Evolutionary conservation across 2,329 filamentous ascomycete genomes (phyloP).

Genomic region (Ophiostoma pallidulum): DNA sequence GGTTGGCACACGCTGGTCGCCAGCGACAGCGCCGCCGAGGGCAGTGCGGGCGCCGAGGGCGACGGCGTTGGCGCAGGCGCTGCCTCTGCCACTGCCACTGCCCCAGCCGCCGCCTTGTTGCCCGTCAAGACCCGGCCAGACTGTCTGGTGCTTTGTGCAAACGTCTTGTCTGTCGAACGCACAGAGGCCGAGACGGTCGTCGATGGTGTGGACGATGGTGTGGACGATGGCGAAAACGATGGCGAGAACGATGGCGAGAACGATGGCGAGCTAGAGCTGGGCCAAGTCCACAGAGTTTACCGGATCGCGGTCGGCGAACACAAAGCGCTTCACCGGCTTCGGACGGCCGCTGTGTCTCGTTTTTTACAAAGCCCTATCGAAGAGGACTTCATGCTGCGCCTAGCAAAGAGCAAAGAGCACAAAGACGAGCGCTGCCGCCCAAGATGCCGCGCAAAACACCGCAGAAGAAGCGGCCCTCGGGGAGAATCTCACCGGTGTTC

Average conservation of each 20-base stretch:
- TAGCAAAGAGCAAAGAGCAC: background rate
- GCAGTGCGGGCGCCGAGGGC: background rate
- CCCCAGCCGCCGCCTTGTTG: background rate
- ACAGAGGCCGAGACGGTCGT: background rate
- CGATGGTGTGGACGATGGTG: no score
- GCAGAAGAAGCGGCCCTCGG: conserved; percentile 3
- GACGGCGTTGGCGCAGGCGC: background rate
- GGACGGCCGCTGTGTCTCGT: background rate
- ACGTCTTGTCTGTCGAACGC: conserved; percentile 1
- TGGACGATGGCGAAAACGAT: no score
- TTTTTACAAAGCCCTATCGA: background rate
- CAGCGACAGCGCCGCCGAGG: conserved; percentile 4
- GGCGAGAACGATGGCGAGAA: background rate
- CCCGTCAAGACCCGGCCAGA: conserved; percentile 11
- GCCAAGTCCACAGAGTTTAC: conserved; percentile 3
- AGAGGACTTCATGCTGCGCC: conserved; percentile 7
- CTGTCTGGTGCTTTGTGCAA: conserved; percentile 10
- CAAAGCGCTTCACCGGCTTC: conserved; percentile 10
- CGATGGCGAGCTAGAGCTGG: background rate
- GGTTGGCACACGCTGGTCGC: conserved; percentile 2
- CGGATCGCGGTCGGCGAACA: conserved; percentile 7
- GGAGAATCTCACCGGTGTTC: background rate
- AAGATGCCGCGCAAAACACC: background rate
- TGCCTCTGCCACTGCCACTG: background rate
- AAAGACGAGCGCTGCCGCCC: background rate